phyloP scores from a whole-genome alignment of 2,329 filamentous ascomycete genomes.

The Pseudopyricularia javanii region DNA sequence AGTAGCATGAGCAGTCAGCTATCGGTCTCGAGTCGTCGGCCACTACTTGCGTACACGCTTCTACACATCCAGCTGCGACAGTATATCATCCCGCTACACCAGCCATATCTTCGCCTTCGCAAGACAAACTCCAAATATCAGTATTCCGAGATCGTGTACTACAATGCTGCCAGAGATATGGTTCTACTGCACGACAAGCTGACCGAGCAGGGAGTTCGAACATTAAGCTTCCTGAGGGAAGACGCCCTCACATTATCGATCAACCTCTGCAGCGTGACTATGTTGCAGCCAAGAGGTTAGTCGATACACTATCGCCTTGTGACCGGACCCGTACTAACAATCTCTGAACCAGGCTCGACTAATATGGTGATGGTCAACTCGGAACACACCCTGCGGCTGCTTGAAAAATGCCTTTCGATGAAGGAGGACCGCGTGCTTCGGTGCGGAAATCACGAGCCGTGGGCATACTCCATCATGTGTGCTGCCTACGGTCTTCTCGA shows the following conservation, averaged over 20 bases:
- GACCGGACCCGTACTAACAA: slow-evolving; percentile 7
- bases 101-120: slow-evolving; percentile 47
- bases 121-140: slow-evolving; percentile 49
- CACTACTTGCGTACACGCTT: slow-evolving; percentile 45
- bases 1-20: slow-evolving; percentile 7
- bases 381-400: slow-evolving; percentile 45
- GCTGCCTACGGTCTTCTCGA: slow-evolving; percentile 46
- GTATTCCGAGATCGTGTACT: slow-evolving; percentile 51
- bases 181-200: slow-evolving; percentile 50
- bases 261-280: slow-evolving; percentile 47
- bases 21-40: slow-evolving; percentile 32
- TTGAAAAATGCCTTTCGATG: slow-evolving; percentile 48
- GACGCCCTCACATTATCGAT: slow-evolving; percentile 47
- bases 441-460: slow-evolving; percentile 52
- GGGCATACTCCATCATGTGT: slow-evolving; percentile 53
- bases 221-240: slow-evolving; percentile 47
- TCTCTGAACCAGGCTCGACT: slow-evolving; percentile 26
- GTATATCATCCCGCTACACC: slow-evolving; percentile 49
- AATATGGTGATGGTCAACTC: slow-evolving; percentile 53
- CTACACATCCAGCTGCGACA: slow-evolving; percentile 48
- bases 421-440: slow-evolving; percentile 48
- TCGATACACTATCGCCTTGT: background rate
- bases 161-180: slow-evolving; percentile 48
- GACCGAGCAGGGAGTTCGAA: slow-evolving; percentile 44
- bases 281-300: slow-evolving; percentile 40